Evolutionary conservation across 2,329 filamentous ascomycete species (phyloP).

Genomic region (Alternaria sp.): DNA sequence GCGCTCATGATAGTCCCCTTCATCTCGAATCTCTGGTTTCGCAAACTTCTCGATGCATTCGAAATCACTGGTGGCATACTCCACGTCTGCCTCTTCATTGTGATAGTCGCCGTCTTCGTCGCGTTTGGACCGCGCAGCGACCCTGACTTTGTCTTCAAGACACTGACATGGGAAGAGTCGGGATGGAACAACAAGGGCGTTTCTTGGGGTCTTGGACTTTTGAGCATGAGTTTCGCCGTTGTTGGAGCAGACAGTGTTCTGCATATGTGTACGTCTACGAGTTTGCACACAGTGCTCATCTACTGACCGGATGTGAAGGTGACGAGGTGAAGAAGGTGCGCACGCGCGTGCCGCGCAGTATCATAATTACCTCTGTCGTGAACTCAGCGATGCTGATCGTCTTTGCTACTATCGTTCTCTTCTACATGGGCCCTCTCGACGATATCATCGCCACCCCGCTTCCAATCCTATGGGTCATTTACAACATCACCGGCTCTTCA

Average conservation of each 20-base stretch:
- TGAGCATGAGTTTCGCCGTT: constrained; percentile 42
- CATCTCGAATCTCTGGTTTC: constrained; percentile 54
- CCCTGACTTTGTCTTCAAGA: constrained; percentile 53
- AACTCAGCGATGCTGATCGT: constrained; percentile 53
- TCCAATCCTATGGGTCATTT: constrained; percentile 49
- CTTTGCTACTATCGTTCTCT: constrained; percentile 53
- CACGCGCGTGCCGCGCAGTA: constrained; percentile 49
- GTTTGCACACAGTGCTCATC: neutral
- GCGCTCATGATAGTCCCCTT: constrained; percentile 49
- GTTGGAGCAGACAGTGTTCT: constrained; percentile 57
- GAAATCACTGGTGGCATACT: constrained; percentile 56
- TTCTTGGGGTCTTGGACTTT: constrained; percentile 50
- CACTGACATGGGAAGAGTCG: constrained; percentile 50
- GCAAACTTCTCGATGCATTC: constrained; percentile 52
- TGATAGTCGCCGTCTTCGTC: constrained; percentile 54
- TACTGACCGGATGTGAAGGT: constrained; percentile 9
- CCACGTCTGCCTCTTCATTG: constrained; percentile 58
- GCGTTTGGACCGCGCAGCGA: constrained; percentile 49
- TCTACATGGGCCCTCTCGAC: constrained; percentile 52
- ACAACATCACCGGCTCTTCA: constrained; percentile 50
- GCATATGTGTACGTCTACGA: constrained; percentile 42
- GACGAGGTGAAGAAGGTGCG: constrained; percentile 52
- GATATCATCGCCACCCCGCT: constrained; percentile 20
- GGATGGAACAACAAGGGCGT: constrained; percentile 53
- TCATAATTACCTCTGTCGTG: constrained; percentile 46